These are phyloP conservation scores for Populus trichocarpa DNA, from an alignment of 441 rosid species.

Conservation along the genomic window DNA sequence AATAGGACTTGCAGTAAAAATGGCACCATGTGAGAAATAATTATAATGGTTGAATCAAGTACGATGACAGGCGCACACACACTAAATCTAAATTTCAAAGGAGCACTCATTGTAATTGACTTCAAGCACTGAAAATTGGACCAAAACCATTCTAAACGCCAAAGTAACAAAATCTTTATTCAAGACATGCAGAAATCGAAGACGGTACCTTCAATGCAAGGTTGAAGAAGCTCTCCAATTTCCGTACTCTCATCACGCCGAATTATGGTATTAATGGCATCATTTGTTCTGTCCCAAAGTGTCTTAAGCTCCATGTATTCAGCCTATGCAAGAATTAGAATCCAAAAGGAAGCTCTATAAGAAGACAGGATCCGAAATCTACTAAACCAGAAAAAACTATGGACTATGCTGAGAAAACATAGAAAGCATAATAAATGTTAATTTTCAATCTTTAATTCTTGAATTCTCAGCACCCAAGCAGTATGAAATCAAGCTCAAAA, in stretches of 20 bases:
- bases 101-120: not conserved
- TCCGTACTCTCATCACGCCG: slow-evolving; percentile 78
- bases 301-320: slow-evolving; percentile 80
- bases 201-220: slow-evolving; percentile 91
- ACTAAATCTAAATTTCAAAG: not conserved
- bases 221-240: slow-evolving; percentile 87
- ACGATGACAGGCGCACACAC: not conserved
- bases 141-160: not conserved
- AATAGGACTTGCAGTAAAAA: not conserved
- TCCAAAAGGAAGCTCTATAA: slow-evolving; percentile 11
- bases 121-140: slow-evolving; percentile 1
- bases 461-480: not conserved
- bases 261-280: slow-evolving; percentile 85
- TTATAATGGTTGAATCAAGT: not conserved
- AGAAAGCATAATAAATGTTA: not conserved
- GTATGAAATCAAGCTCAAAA: not conserved
- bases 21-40: not conserved
- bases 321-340: slow-evolving; percentile 43
- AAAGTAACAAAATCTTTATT: not conserved
- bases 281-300: slow-evolving; percentile 83
- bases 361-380: slow-evolving; percentile 2
- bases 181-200: not conserved
- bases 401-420: not conserved
- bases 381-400: slow-evolving; percentile 8
- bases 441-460: slow-evolving; percentile 7